Conservation (phyloP, 768 basidiomycete species). For the Nidularia pulvinata region DNA sequence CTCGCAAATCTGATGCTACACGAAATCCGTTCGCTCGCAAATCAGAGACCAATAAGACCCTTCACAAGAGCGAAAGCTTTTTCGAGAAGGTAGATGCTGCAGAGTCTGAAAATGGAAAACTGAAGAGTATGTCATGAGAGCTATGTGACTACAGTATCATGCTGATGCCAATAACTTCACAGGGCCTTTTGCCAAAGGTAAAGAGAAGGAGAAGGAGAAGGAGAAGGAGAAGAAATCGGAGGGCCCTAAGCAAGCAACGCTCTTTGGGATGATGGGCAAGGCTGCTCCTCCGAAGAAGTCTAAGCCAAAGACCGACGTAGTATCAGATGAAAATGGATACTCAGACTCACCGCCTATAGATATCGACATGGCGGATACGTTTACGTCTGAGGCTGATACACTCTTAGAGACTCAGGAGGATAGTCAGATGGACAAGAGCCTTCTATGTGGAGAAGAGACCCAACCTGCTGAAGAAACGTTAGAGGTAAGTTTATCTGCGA, state of each 20-base stretch:
- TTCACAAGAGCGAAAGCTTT: slow-evolving; percentile 87
- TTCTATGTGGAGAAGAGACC: slow-evolving; percentile 25
- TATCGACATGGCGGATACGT: slow-evolving; percentile 13
- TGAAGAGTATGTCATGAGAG: slow-evolving; percentile 46
- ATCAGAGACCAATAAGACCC: slow-evolving; percentile 46
- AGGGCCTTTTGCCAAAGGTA: slow-evolving; percentile 13
- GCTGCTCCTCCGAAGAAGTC: slow-evolving; percentile 14
- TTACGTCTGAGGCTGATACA: slow-evolving; percentile 14
- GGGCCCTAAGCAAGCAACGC: slow-evolving; percentile 25
- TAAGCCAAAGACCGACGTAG: slow-evolving; percentile 8
- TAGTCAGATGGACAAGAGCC: slow-evolving; percentile 4
- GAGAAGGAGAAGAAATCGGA: not conserved
- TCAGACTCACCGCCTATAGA: slow-evolving; percentile 14
- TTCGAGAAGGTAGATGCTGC: slow-evolving; percentile 83
- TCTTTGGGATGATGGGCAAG: slow-evolving; percentile 32
- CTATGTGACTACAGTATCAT: not conserved
- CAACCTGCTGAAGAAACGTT: slow-evolving; percentile 14
- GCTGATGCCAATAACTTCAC: slow-evolving; percentile 4
- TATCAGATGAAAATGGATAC: slow-evolving; percentile 11
- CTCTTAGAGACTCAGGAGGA: slow-evolving; percentile 31
- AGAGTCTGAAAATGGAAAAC: slow-evolving; percentile 44
- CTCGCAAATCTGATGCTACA: slow-evolving; percentile 51
- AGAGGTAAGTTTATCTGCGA: slow-evolving; percentile 7
- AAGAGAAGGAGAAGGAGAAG: slow-evolving; percentile 13
- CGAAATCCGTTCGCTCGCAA: slow-evolving; percentile 75